A percentile compares a stretch with the other conserved stretches of the same genome.
phyloP scores from a whole-genome alignment of 75 land plant species.

The Selaginella tamariscina region DNA sequence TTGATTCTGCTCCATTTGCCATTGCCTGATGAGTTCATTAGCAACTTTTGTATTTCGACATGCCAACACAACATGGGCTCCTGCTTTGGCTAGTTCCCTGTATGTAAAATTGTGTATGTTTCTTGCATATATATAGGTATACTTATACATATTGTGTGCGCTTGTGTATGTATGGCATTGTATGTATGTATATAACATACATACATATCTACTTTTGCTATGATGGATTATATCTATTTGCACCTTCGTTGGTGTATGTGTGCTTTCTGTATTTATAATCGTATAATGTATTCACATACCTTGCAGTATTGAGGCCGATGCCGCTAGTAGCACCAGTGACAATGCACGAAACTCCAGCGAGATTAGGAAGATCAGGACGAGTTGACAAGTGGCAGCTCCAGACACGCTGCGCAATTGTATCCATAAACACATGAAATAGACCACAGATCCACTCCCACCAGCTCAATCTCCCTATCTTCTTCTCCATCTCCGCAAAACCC shows the following conservation, averaged over 20 bases:
- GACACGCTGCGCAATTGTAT: slow-evolving; percentile 67
- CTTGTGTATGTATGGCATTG: no score
- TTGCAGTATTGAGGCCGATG: slow-evolving; percentile 79
- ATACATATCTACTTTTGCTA: no score
- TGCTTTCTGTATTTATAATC: no score
- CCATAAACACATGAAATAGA: slow-evolving; percentile 33
- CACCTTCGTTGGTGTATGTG: no score
- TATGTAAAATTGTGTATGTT: no score
- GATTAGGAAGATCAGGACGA: slow-evolving; percentile 43
- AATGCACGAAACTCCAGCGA: slow-evolving; percentile 56
- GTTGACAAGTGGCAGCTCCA: slow-evolving; percentile 46
- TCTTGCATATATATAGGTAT: no score
- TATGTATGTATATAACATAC: no score
- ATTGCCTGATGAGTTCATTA: slow-evolving; percentile 54
- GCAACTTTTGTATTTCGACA: slow-evolving; percentile 63
- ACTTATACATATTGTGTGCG: no score
- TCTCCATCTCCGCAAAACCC: not conserved
- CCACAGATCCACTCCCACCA: slow-evolving; percentile 76
- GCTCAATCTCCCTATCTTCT: slow-evolving; percentile 24
- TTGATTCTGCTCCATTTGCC: slow-evolving; percentile 30
- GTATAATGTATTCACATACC: slow-evolving; percentile 29
- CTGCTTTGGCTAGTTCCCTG: slow-evolving; percentile 79
- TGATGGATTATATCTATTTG: no score
- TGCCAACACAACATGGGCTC: slow-evolving; percentile 90
- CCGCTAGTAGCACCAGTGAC: slow-evolving; percentile 90